Evolutionary conservation across 2,329 filamentous ascomycete genomes (phyloP).

Genomic region (Periconia macrospinosa): DNA sequence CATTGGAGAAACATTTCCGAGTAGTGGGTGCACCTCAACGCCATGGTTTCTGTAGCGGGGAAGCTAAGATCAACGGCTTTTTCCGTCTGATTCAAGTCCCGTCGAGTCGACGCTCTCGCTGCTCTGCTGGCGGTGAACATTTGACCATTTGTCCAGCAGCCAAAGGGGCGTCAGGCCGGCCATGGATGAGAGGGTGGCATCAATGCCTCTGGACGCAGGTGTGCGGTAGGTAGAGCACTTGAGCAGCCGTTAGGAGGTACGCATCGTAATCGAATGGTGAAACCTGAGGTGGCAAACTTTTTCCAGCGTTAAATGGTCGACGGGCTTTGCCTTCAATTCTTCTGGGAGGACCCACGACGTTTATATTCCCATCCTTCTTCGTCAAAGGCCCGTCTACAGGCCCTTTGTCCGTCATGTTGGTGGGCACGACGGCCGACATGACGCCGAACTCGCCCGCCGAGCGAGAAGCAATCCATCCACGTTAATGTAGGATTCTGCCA

Average conservation of each 20-base stretch:
- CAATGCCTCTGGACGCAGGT: not conserved
- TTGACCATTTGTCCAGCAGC: not conserved
- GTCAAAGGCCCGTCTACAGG: constrained; percentile 41
- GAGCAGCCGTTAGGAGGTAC: not conserved
- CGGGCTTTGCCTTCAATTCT: not conserved
- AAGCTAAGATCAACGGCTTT: not conserved
- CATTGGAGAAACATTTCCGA: no score
- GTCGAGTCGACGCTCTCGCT: not conserved
- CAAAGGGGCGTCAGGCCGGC: not conserved
- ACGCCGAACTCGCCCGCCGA: constrained; percentile 15
- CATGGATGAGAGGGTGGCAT: not conserved
- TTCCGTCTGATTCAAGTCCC: not conserved
- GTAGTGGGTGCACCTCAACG: no score
- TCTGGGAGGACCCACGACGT: constrained; percentile 15
- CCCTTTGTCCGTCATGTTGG: constrained; percentile 18
- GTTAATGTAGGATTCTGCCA: not conserved
- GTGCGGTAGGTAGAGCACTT: not conserved
- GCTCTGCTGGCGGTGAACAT: no score
- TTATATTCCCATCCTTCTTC: constrained; percentile 27
- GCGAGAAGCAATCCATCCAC: not conserved
- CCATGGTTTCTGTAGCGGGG: no score
- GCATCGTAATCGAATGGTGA: no score
- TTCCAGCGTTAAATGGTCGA: no score
- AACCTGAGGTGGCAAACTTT: no score
- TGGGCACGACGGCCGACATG: constrained; percentile 24